Evolutionary conservation across 148 eudicot genomes (phyloP).

Genomic region (Polygonum maritimum): DNA sequence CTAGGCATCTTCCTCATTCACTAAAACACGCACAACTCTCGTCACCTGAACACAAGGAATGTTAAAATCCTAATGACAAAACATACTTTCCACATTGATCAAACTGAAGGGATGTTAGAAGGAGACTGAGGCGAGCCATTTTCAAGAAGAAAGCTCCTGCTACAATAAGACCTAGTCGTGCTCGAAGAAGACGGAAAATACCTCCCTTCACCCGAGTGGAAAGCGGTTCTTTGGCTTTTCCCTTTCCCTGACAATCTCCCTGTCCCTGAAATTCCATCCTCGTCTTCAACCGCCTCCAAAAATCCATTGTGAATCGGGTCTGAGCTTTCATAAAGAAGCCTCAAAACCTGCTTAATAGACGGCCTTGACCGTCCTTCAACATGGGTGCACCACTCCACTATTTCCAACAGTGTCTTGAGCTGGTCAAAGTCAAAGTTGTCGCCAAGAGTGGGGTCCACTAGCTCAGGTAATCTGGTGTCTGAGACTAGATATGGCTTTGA

Average conservation of each 20-base stretch:
- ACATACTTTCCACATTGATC: background rate
- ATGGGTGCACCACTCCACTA: constrained; percentile 85
- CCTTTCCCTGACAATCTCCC: constrained; percentile 40
- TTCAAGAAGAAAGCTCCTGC: constrained; percentile 78
- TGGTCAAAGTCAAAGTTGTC: constrained; percentile 76
- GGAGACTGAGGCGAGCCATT: constrained; percentile 90
- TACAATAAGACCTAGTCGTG: constrained; percentile 74
- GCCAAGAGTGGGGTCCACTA: constrained; percentile 64
- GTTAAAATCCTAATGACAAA: background rate
- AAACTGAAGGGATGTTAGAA: constrained; percentile 47
- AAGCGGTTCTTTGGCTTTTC: constrained; percentile 31
- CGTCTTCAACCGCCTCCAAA: constrained; percentile 60
- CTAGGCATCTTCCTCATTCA: background rate
- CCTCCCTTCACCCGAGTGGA: constrained; percentile 68
- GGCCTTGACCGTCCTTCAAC: constrained; percentile 73
- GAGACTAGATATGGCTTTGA: constrained; percentile 43
- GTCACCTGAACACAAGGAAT: background rate
- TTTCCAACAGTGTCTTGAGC: constrained; percentile 54
- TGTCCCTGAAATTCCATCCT: constrained; percentile 42
- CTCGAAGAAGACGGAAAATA: constrained; percentile 92
- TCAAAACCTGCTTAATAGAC: constrained; percentile 88
- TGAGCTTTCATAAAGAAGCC: constrained; percentile 82
- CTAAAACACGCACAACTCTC: background rate
- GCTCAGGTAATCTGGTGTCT: constrained; percentile 51
- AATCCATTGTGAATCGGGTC: constrained; percentile 83